Percentiles rank a stretch among this genome's conserved stretches.
Conservation (phyloP, 2,329 filamentous ascomycete species). For the Aspergillus quadricinctus region DNA sequence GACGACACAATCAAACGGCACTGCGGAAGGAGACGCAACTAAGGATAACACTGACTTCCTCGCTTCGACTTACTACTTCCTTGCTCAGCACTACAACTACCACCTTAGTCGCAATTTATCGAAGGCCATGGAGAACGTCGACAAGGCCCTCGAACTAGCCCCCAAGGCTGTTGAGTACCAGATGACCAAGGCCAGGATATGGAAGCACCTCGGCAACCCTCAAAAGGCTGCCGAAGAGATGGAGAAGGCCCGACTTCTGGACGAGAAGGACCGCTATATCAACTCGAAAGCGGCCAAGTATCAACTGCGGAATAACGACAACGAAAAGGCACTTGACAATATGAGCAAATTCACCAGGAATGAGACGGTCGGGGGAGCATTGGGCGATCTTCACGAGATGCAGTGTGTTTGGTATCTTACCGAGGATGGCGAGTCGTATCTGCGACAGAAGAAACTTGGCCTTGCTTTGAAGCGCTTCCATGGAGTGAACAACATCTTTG, state of each 20-base stretch:
- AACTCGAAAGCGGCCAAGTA: constrained; percentile 99
- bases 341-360: constrained; percentile 93
- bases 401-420: constrained; percentile 97
- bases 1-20: constrained; percentile 45
- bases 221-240: constrained; percentile 79
- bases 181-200: constrained; percentile 92
- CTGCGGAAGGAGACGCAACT: constrained; percentile 44
- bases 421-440: constrained; percentile 87
- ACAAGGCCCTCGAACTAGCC: constrained; percentile 75
- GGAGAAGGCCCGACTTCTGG: constrained; percentile 79
- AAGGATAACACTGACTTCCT: constrained; percentile 59
- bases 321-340: constrained; percentile 77
- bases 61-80: constrained; percentile 81
- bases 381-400: constrained; percentile 94
- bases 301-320: constrained; percentile 86
- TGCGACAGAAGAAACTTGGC: constrained; percentile 74
- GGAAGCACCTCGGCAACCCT: constrained; percentile 81
- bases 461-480: constrained; percentile 91
- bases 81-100: constrained; percentile 97
- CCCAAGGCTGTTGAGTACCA: constrained; percentile 83
- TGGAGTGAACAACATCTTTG: constrained; percentile 85
- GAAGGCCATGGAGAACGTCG: constrained; percentile 77
- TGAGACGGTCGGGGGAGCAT: constrained; percentile 79
- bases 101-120: constrained; percentile 75
- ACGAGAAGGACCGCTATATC: constrained; percentile 91